phyloP scores from a whole-genome alignment of 371 early-diverging fungal genomes.

The Encephalitozoon cuniculi region DNA sequence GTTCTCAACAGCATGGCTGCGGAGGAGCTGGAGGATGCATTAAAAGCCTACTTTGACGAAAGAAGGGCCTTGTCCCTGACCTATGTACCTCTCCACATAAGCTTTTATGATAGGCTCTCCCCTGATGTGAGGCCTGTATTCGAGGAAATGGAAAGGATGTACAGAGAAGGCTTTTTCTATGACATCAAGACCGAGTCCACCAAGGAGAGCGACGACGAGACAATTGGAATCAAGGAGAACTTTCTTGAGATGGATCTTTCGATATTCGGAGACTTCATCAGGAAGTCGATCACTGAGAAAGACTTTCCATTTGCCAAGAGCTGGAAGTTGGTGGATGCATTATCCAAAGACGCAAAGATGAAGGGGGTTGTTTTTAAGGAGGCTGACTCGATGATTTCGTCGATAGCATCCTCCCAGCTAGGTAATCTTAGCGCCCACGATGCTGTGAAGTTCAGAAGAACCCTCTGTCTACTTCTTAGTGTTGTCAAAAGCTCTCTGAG shows the following conservation, averaged over 20 bases:
- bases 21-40: slow-evolving; percentile 19
- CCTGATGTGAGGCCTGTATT: slow-evolving; percentile 26
- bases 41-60: slow-evolving; percentile 32
- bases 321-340: slow-evolving; percentile 22
- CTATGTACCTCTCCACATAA: slow-evolving; percentile 25
- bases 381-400: background rate
- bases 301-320: slow-evolving; percentile 25
- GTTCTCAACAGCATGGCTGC: slow-evolving; percentile 25
- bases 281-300: slow-evolving; percentile 9
- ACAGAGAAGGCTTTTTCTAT: slow-evolving; percentile 31
- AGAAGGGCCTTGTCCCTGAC: slow-evolving; percentile 26
- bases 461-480: background rate
- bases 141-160: slow-evolving; percentile 37
- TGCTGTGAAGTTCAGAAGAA: slow-evolving; percentile 1
- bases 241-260: background rate
- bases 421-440: background rate
- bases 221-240: background rate
- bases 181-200: background rate
- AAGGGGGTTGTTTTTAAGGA: background rate
- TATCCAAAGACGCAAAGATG: slow-evolving; percentile 3
- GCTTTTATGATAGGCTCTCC: slow-evolving; percentile 35
- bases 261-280: background rate
- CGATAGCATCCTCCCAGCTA: background rate
- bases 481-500: background rate
- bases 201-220: slow-evolving; percentile 4